Conservation (phyloP, 2,329 filamentous ascomycete genomes). For the Dactylellina parvicollis region DNA sequence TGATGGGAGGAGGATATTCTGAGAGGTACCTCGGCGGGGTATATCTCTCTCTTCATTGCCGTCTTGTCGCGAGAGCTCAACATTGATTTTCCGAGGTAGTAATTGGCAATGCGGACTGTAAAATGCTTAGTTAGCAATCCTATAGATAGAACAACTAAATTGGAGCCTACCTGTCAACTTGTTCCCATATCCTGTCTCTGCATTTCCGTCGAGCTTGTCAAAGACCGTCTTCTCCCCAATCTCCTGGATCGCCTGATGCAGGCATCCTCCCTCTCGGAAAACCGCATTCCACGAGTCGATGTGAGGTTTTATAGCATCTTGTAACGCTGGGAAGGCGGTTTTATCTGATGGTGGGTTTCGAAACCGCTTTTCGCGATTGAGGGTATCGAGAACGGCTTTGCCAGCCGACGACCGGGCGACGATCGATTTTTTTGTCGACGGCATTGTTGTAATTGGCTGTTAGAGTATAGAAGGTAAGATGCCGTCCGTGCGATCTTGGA, state of each 20-base stretch:
- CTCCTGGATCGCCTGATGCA: conserved; percentile 81
- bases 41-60: conserved; percentile 80
- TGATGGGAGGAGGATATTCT: not conserved
- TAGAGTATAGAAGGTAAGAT: not conserved
- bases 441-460: conserved; percentile 30
- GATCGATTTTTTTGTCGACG: conserved; percentile 48
- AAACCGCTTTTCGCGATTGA: conserved; percentile 88
- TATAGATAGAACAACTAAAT: not conserved
- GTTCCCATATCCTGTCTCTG: conserved; percentile 71
- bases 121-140: not conserved
- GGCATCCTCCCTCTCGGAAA: conserved; percentile 76
- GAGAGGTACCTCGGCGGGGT: conserved; percentile 74
- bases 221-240: conserved; percentile 90
- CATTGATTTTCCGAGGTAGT: conserved; percentile 80
- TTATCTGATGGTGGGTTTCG: conserved; percentile 85
- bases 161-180: conserved; percentile 67
- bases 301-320: conserved; percentile 87
- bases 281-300: conserved; percentile 95
- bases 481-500: conserved; percentile 28
- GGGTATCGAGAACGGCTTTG: conserved; percentile 72
- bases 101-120: conserved; percentile 76
- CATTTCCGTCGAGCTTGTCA: conserved; percentile 77
- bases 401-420: conserved; percentile 52
- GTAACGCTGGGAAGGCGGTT: conserved; percentile 85
- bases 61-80: conserved; percentile 63